phyloP scores from a whole-genome alignment of 768 basidiomycete species.

The Tricholoma sp. region DNA sequence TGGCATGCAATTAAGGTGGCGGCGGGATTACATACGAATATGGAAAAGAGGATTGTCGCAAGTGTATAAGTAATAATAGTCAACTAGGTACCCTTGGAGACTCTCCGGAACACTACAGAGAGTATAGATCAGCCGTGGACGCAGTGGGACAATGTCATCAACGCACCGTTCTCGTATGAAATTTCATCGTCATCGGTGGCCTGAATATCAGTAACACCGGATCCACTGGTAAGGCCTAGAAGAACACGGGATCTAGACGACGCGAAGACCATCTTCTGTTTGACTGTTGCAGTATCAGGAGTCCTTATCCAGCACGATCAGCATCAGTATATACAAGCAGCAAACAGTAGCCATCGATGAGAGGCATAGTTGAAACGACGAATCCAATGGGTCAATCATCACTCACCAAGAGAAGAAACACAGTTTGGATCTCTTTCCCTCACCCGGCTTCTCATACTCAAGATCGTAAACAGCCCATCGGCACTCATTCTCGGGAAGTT shows the following conservation, averaged over 20 bases:
- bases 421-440: slow-evolving; percentile 83
- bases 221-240: not conserved
- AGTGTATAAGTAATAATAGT: not conserved
- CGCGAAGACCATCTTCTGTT: slow-evolving; percentile 91
- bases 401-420: slow-evolving; percentile 80
- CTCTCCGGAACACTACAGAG: not conserved
- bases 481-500: slow-evolving; percentile 71
- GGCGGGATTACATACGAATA: not conserved
- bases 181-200: slow-evolving; percentile 1
- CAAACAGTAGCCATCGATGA: not conserved
- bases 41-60: not conserved
- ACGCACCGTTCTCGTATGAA: not conserved
- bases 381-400: not conserved
- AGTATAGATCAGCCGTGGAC: not conserved
- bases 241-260: slow-evolving; percentile 56
- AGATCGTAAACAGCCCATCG: slow-evolving; percentile 95
- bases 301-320: slow-evolving; percentile 53
- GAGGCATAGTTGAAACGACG: not conserved
- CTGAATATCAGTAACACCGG: not conserved
- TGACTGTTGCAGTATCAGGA: slow-evolving; percentile 80
- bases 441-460: slow-evolving; percentile 63
- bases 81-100: not conserved
- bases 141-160: not conserved
- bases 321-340: slow-evolving; percentile 5
- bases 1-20: not conserved